These are phyloP conservation scores for Heimioporus sp. DNA, from an alignment of 768 basidiomycete genomes.

Conservation along the genomic window DNA sequence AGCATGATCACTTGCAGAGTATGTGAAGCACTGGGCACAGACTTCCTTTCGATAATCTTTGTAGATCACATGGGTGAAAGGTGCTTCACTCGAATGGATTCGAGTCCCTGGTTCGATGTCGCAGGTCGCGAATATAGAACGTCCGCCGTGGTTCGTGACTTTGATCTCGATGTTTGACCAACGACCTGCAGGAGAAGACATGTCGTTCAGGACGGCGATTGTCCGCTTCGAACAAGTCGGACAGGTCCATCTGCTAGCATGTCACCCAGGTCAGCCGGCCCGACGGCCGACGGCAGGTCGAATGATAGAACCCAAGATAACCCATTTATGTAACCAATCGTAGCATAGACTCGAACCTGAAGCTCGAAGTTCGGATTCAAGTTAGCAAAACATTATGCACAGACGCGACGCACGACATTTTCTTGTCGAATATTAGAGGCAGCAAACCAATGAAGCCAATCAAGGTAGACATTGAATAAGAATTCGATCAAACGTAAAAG, in stretches of 20 bases:
- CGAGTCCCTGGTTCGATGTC: conserved; percentile 42
- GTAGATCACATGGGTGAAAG: conserved; percentile 58
- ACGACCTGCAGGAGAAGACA: conserved; percentile 3
- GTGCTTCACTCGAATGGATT: conserved; percentile 43
- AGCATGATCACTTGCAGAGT: conserved; percentile 37
- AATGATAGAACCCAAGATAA: too few relatives aligned
- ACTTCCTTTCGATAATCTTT: conserved; percentile 66
- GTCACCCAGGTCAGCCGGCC: background rate
- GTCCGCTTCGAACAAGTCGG: background rate
- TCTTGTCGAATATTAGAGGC: too few relatives aligned
- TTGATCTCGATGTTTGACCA: conserved; percentile 18
- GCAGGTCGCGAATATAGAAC: conserved; percentile 48
- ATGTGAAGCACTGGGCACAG: conserved; percentile 63
- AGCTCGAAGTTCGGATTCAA: too few relatives aligned
- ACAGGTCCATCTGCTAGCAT: too few relatives aligned
- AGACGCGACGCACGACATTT: too few relatives aligned
- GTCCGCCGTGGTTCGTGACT: conserved; percentile 47
- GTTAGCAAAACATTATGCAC: too few relatives aligned
- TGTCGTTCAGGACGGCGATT: background rate
- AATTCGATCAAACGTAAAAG: too few relatives aligned
- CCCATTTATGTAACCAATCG: too few relatives aligned
- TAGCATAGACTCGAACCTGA: too few relatives aligned
- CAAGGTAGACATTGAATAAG: too few relatives aligned
- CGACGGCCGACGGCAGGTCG: background rate
- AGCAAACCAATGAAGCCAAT: too few relatives aligned